Evolutionary conservation across 805 yeast species (phyloP).

Genomic region (Saccharomycopsis fibuligera): DNA sequence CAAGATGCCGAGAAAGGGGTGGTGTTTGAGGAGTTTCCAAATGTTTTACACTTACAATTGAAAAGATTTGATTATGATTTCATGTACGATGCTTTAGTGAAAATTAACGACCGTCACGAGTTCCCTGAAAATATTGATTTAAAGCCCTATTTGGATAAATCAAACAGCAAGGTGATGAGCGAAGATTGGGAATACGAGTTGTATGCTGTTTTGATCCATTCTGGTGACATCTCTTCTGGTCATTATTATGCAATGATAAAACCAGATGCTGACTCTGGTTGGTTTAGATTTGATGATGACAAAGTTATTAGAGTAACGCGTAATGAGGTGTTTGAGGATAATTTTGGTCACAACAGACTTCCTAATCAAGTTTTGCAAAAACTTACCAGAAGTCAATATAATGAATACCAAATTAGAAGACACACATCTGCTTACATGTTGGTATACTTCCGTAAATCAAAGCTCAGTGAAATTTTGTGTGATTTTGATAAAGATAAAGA

Average conservation of each 20-base stretch:
- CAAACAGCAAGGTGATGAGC: slow-evolving; percentile 28
- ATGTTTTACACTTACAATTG: slow-evolving; percentile 86
- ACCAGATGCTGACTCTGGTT: slow-evolving; percentile 60
- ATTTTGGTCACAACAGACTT: slow-evolving; percentile 74
- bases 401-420: slow-evolving; percentile 60
- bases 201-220: slow-evolving; percentile 93
- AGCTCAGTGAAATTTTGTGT: slow-evolving; percentile 51
- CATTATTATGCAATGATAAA: slow-evolving; percentile 93
- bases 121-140: slow-evolving; percentile 80
- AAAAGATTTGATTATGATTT: slow-evolving; percentile 94
- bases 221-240: slow-evolving; percentile 93
- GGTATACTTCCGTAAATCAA: slow-evolving; percentile 73
- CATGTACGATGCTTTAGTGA: slow-evolving; percentile 78
- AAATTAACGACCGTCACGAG: slow-evolving; percentile 88
- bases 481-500: slow-evolving; percentile 43
- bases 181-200: slow-evolving; percentile 74
- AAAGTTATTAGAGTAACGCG: slow-evolving; percentile 82
- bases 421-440: slow-evolving; percentile 97
- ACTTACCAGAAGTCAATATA: slow-evolving; percentile 54
- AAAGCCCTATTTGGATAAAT: slow-evolving; percentile 66
- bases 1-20: slow-evolving; percentile 98
- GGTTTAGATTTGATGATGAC: slow-evolving; percentile 96
- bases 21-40: slow-evolving; percentile 83
- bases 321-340: slow-evolving; percentile 83
- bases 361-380: slow-evolving; percentile 41